phyloP scores from a whole-genome alignment of 106 monocot genomes.

The Dioscorea alata region DNA sequence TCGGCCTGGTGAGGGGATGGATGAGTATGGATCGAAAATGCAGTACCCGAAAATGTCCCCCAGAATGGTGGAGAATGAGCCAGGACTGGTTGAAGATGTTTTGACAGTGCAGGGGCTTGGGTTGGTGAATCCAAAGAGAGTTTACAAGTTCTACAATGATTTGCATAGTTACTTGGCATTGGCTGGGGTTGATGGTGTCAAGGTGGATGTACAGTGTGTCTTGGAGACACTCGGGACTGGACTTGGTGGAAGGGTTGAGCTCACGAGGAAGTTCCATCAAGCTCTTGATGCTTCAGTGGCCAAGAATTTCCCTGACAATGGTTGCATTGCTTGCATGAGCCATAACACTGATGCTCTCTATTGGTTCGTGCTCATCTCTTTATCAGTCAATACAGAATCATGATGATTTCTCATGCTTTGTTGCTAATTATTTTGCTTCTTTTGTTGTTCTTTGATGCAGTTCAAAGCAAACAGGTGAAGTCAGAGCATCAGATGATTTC shows the following conservation, averaged over 20 bases:
- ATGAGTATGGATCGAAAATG: slow-evolving; percentile 45
- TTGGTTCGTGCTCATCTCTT: slow-evolving; percentile 34
- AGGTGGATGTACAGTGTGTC: slow-evolving; percentile 89
- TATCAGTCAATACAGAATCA: too few species aligned
- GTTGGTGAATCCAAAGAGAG: slow-evolving; percentile 60
- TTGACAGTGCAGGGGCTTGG: slow-evolving; percentile 76
- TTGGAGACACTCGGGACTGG: slow-evolving; percentile 86
- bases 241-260: slow-evolving; percentile 68
- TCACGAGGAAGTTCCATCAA: slow-evolving; percentile 65
- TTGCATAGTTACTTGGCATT: slow-evolving; percentile 65
- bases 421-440: too few species aligned
- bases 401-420: too few species aligned
- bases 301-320: slow-evolving; percentile 82
- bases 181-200: slow-evolving; percentile 81
- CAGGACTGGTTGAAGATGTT: slow-evolving; percentile 45
- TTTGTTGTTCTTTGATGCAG: slow-evolving; percentile 21
- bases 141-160: slow-evolving; percentile 72
- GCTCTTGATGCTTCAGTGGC: slow-evolving; percentile 80
- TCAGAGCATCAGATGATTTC: slow-evolving; percentile 96
- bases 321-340: slow-evolving; percentile 95
- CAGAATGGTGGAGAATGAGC: slow-evolving; percentile 69
- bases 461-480: slow-evolving; percentile 78
- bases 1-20: slow-evolving; percentile 51
- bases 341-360: slow-evolving; percentile 85
- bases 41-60: slow-evolving; percentile 70